Base-by-base conservation (phyloP, 164 flowering plant genomes). In the Buxus sempervirens region DNA sequence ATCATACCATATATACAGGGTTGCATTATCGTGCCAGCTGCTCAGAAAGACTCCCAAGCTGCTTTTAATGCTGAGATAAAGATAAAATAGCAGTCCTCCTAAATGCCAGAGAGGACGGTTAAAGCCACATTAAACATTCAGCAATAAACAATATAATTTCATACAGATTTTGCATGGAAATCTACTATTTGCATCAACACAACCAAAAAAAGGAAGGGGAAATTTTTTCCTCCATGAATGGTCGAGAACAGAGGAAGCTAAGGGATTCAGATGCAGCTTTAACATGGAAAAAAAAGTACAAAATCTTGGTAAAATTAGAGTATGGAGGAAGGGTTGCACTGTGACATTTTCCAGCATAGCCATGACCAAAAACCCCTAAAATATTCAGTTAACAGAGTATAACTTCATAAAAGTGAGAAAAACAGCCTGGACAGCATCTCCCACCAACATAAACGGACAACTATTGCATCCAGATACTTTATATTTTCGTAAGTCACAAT, bases 41-140 rank as follows among this genome's bases (percentile, higher is more conserved):
- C 90, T 82, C 82, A 83, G 80, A 77, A 68, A 81, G 72, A 85
- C 78, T 78, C 76, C 85, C 82, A 78, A 82, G 83, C 84, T 79
- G 89, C 93, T 82, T 83, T 74, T 73, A 80, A 76, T 65, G 87
- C 93, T 88, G 90, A 85, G 86, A 84, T 78, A 82, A 72, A 76
- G 70, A 79, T 78, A 66, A 78, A 74, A 73, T 71, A 66, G 83
- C 75, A 79, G 22, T 74, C 87, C 84, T 65, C 80, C 81, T 82
- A 78, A 63, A 78, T 71, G 80, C 64, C 77, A 79, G 27, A 76
- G 18, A 70, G 74, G 75, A 70, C 64, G 80, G 76, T 78, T 73
- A 82, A 79, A 53, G 66, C 41, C 60, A 69, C 41, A 77, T 54
- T 45, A 65, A 79, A 72, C 72, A 65, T 65, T 59, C 61, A 69